Conservation (phyloP, 2,329 filamentous ascomycete genomes). For the Hypoxylon sp. region DNA sequence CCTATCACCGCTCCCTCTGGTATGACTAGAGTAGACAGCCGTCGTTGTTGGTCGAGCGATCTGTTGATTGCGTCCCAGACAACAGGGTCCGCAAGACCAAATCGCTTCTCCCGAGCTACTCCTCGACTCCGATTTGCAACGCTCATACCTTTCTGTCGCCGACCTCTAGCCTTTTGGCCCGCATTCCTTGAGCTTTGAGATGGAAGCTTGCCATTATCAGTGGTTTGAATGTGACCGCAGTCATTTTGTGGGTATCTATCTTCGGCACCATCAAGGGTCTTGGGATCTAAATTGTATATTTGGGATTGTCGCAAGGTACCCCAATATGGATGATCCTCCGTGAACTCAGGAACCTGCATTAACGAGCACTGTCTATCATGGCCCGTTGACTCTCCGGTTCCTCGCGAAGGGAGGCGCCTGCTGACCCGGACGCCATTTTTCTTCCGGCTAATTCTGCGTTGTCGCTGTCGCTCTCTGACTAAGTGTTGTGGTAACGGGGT, state of each 20-base stretch:
- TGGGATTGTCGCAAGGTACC: slow-evolving; percentile 48
- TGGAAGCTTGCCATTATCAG: background rate
- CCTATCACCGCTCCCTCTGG: slow-evolving; percentile 37
- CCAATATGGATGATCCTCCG: slow-evolving; percentile 50
- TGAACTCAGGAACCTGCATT: slow-evolving; percentile 48
- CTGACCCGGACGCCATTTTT: slow-evolving; percentile 56
- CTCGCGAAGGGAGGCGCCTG: slow-evolving; percentile 49
- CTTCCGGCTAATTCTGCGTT: slow-evolving; percentile 56
- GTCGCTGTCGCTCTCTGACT: slow-evolving; percentile 54
- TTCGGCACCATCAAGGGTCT: background rate
- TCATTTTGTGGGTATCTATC: slow-evolving; percentile 4
- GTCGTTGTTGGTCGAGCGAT: slow-evolving; percentile 62
- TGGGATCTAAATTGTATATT: slow-evolving; percentile 20
- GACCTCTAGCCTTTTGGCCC: slow-evolving; percentile 15
- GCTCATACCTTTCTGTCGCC: slow-evolving; percentile 35
- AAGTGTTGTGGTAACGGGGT: slow-evolving; percentile 53
- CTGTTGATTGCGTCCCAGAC: slow-evolving; percentile 63
- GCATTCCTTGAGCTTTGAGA: slow-evolving; percentile 4
- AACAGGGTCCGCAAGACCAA: slow-evolving; percentile 56
- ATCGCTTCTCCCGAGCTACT: slow-evolving; percentile 50
- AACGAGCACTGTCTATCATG: slow-evolving; percentile 44
- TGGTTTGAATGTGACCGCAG: background rate
- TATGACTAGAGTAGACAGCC: slow-evolving; percentile 56
- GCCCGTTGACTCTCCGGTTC: slow-evolving; percentile 38
- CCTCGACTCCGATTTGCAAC: slow-evolving; percentile 25